Conservation (phyloP, 331 rosid genomes). For the Telfairia occidentalis region DNA sequence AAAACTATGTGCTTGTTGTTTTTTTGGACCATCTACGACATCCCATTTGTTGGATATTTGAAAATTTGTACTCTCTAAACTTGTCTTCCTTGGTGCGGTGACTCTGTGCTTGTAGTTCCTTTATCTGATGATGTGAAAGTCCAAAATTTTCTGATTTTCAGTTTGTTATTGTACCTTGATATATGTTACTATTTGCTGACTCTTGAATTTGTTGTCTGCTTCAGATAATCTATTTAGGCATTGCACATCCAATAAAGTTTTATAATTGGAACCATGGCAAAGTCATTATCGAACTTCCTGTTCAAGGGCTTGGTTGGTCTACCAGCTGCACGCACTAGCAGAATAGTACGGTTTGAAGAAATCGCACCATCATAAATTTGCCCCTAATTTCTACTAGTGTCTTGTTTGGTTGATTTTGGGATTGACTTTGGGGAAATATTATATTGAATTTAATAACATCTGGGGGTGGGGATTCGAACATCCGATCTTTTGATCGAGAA, state of each 20-base stretch:
- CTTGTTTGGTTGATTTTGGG: not conserved
- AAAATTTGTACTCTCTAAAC: not conserved
- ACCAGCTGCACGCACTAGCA: constrained; percentile 22
- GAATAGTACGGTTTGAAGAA: constrained; percentile 26
- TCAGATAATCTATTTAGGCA: not conserved
- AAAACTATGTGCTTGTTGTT: no score
- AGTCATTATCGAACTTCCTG: constrained; percentile 27
- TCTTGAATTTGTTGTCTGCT: not conserved
- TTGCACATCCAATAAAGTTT: not conserved
- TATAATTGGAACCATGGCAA: constrained; percentile 24
- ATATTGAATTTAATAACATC: no score
- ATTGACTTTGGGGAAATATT: no score
- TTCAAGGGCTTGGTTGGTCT: constrained; percentile 28
- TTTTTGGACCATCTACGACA: not conserved
- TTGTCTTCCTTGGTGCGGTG: not conserved
- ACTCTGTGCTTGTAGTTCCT: not conserved
- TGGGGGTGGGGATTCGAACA: no score
- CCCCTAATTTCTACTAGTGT: not conserved
- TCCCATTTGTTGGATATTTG: not conserved
- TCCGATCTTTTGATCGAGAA: no score
- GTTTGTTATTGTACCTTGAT: not conserved
- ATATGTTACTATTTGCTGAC: not conserved
- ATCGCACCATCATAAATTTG: not conserved
- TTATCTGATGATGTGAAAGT: not conserved
- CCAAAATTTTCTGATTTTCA: not conserved